These are phyloP conservation scores for Torulaspora globosa DNA, from an alignment of 1,139 yeast genomes.

Conservation along the genomic window DNA sequence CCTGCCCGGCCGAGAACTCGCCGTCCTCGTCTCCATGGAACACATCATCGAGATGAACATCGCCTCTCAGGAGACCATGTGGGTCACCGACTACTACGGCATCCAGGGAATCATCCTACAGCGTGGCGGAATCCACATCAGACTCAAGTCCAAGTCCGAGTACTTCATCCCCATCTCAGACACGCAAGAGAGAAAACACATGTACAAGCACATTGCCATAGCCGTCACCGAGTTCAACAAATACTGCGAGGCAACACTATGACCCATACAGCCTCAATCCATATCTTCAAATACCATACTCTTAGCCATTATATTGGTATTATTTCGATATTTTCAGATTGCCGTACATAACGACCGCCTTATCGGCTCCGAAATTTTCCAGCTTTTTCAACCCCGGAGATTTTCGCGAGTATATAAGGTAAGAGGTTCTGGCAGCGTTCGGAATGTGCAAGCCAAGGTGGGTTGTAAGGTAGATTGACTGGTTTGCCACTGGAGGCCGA, in stretches of 20 bases:
- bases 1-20: slow-evolving; percentile 73
- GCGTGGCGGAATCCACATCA: slow-evolving; percentile 71
- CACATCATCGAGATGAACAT: slow-evolving; percentile 67
- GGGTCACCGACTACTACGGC: slow-evolving; percentile 29
- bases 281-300: too few relatives aligned
- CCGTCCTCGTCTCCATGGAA: slow-evolving; percentile 69
- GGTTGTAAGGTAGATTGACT: neutral
- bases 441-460: neutral
- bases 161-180: slow-evolving; percentile 82
- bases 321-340: too few relatives aligned
- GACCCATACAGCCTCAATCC: neutral
- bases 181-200: slow-evolving; percentile 54
- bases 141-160: slow-evolving; percentile 57
- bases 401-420: slow-evolving; percentile 1
- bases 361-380: slow-evolving; percentile 10
- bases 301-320: too few relatives aligned
- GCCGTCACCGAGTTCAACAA: slow-evolving; percentile 81
- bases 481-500: neutral
- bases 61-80: slow-evolving; percentile 46
- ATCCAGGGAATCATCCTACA: slow-evolving; percentile 59
- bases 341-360: neutral
- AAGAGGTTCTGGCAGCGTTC: neutral
- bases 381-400: slow-evolving; percentile 7
- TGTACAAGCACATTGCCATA: slow-evolving; percentile 69
- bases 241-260: slow-evolving; percentile 42